Evolutionary conservation across 257 asterid species (phyloP).

Genomic region (Fraxinus cuspidata): DNA sequence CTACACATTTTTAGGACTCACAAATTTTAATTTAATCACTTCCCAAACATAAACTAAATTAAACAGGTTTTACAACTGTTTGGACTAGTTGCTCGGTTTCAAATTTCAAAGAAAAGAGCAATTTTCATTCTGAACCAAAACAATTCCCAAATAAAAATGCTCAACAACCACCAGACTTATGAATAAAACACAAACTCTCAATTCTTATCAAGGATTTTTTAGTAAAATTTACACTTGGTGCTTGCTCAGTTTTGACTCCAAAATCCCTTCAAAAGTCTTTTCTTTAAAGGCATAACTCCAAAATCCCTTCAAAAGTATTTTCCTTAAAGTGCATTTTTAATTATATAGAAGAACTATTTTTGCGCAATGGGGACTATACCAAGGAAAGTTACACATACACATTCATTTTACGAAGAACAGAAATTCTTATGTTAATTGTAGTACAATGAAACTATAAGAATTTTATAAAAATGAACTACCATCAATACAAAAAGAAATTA

Average conservation of each 20-base stretch:
- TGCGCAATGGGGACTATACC: not conserved
- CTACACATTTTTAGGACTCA: not conserved
- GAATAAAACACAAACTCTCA: not conserved
- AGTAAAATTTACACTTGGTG: not conserved
- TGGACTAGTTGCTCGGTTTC: not conserved
- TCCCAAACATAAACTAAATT: not conserved
- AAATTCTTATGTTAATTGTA: not conserved
- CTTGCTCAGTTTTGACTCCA: slow-evolving; percentile 1
- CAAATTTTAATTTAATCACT: too few species aligned
- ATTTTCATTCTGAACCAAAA: not conserved
- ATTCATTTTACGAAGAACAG: not conserved
- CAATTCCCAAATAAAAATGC: not conserved
- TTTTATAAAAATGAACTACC: not conserved
- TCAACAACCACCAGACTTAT: not conserved
- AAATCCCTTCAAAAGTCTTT: slow-evolving; percentile 2
- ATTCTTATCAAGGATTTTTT: not conserved
- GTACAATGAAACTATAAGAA: not conserved
- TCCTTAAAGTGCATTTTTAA: not conserved
- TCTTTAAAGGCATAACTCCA: not conserved
- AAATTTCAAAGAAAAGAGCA: not conserved
- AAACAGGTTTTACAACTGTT: not conserved
- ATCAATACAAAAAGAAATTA: not conserved
- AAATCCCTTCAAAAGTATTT: slow-evolving; percentile 1
- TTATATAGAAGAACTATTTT: not conserved
- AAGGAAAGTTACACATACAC: not conserved